Conservation (phyloP, 306 rosid genomes). For the Sindora glabra region DNA sequence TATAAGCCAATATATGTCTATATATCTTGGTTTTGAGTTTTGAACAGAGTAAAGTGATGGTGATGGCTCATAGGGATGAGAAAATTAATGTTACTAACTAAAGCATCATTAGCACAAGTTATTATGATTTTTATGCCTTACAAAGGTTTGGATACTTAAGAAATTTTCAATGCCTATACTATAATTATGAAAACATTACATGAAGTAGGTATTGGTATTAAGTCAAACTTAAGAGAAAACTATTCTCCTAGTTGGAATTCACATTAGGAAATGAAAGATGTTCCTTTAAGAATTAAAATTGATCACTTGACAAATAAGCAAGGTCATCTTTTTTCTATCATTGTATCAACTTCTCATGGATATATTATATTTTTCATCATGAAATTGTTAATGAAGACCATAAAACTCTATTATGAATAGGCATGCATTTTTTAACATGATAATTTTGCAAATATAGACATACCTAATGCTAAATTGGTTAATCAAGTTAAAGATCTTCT, state of each 20-base stretch:
- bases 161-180: slow-evolving; percentile 59
- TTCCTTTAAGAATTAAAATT: slow-evolving; percentile 94
- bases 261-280: slow-evolving; percentile 97
- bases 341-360: background rate
- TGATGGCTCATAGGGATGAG: slow-evolving; percentile 95
- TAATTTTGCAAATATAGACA: slow-evolving; percentile 54
- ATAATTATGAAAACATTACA: slow-evolving; percentile 44
- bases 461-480: slow-evolving; percentile 47
- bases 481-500: slow-evolving; percentile 52
- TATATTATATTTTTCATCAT: slow-evolving; percentile 8
- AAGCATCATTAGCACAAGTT: slow-evolving; percentile 86
- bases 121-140: slow-evolving; percentile 83
- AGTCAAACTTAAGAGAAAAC: slow-evolving; percentile 76
- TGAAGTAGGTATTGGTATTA: slow-evolving; percentile 71
- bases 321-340: slow-evolving; percentile 26
- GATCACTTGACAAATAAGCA: slow-evolving; percentile 85
- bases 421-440: slow-evolving; percentile 83
- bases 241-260: slow-evolving; percentile 40
- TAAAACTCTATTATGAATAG: slow-evolving; percentile 27
- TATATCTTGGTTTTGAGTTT: background rate
- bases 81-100: slow-evolving; percentile 88
- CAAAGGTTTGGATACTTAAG: slow-evolving; percentile 79
- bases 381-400: background rate
- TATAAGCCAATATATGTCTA: background rate
- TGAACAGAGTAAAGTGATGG: slow-evolving; percentile 90